Evolutionary conservation across 1,284 basidiomycete species (phyloP).

Genomic region (Sphagnurus paluster): DNA sequence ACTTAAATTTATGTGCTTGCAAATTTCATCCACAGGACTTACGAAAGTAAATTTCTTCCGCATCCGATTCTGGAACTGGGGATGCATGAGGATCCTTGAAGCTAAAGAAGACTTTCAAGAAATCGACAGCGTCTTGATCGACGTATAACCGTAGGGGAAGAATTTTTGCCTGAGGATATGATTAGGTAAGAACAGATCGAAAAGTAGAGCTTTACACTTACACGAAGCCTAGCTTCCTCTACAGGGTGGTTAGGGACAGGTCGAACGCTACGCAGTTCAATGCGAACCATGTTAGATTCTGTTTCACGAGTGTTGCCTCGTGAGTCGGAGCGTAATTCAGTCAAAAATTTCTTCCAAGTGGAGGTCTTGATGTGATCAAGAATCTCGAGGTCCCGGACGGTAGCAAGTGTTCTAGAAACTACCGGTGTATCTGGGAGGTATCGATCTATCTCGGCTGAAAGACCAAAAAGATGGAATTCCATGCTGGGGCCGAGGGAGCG

Average conservation of each 20-base stretch:
- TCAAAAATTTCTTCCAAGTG: conserved; percentile 97
- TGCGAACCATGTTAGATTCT: conserved; percentile 89
- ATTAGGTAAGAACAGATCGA: conserved; percentile 4
- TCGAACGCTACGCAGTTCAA: conserved; percentile 76
- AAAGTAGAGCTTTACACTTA: conserved; percentile 37
- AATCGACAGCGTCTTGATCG: conserved; percentile 98
- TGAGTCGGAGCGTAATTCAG: conserved; percentile 79
- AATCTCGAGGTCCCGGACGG: conserved; percentile 79
- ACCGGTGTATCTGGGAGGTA: conserved; percentile 58
- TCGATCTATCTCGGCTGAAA: conserved; percentile 68
- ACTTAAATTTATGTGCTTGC: background rate
- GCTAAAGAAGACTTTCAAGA: conserved; percentile 94
- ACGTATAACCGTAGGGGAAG: conserved; percentile 91
- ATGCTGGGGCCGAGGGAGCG: conserved; percentile 81
- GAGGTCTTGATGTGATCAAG: conserved; percentile 98
- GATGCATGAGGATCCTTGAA: conserved; percentile 71
- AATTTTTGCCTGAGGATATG: conserved; percentile 73
- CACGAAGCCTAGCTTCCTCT: conserved; percentile 82
- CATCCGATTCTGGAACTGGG: conserved; percentile 35
- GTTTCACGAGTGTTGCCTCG: conserved; percentile 86
- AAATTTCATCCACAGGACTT: conserved; percentile 26
- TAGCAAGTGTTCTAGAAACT: conserved; percentile 66
- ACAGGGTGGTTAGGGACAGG: conserved; percentile 66
- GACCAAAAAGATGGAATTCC: conserved; percentile 75
- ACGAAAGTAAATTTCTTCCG: conserved; percentile 76